A percentile compares a stretch with the other conserved stretches of the same genome.
Evolutionary conservation across 176 grass and related monocot genomes (phyloP).

Genomic region (bread wheat (Triticum aestivum)): DNA sequence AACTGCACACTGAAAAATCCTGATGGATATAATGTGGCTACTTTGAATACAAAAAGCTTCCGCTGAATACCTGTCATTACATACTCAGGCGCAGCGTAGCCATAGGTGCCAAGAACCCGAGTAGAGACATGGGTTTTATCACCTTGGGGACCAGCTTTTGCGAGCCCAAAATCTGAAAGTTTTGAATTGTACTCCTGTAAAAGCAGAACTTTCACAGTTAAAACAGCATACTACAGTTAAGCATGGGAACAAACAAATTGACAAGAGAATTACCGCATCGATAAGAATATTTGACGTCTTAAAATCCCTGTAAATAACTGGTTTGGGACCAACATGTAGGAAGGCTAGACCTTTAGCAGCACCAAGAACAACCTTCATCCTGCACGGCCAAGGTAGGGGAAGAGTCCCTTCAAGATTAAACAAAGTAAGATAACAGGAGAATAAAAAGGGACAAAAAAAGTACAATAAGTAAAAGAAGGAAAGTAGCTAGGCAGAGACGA

Average conservation of each 20-base stretch:
- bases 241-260: neutral
- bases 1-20: neutral
- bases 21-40: neutral
- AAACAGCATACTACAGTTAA: slow-evolving; percentile 15
- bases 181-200: slow-evolving; percentile 85
- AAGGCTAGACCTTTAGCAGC: slow-evolving; percentile 88
- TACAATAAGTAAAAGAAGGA: neutral
- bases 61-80: slow-evolving; percentile 82
- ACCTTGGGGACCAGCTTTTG: slow-evolving; percentile 86
- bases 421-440: slow-evolving; percentile 30
- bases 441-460: slow-evolving; percentile 5
- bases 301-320: slow-evolving; percentile 96
- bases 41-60: slow-evolving; percentile 2
- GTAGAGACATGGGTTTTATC: slow-evolving; percentile 94
- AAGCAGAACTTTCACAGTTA: slow-evolving; percentile 6
- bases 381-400: slow-evolving; percentile 87
- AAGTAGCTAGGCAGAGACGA: neutral
- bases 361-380: slow-evolving; percentile 87
- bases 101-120: slow-evolving; percentile 83
- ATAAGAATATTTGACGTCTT: slow-evolving; percentile 97
- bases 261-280: slow-evolving; percentile 53
- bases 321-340: slow-evolving; percentile 78
- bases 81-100: slow-evolving; percentile 91
- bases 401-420: slow-evolving; percentile 78
- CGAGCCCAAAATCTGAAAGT: slow-evolving; percentile 87